A percentile compares a stretch with the other conserved stretches of the same genome.
Conservation (phyloP, 139 green algal species). For the Volvox africanus region DNA sequence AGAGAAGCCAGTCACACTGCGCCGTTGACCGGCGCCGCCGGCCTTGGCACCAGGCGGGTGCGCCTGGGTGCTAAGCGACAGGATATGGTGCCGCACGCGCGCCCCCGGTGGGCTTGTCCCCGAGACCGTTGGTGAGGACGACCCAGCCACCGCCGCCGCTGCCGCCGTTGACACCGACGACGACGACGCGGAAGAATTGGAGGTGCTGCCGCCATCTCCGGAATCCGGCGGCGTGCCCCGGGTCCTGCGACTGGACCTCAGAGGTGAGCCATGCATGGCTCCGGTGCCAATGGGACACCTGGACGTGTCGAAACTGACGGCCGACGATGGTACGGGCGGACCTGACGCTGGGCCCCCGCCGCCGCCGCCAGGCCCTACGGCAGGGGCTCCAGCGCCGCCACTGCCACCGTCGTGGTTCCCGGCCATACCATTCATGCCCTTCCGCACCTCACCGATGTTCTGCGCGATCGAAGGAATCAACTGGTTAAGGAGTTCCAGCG, state of each 20-base stretch:
- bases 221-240: background rate
- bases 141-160: background rate
- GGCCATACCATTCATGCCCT: background rate
- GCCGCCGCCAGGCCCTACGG: background rate
- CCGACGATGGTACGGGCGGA: background rate
- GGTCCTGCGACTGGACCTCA: background rate
- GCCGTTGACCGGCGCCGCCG: background rate
- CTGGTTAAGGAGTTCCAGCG: conserved; percentile 13
- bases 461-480: conserved; percentile 21
- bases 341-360: too few species aligned
- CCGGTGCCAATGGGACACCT: background rate
- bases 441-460: background rate
- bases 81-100: background rate
- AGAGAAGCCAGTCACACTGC: background rate
- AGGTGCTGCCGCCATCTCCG: background rate
- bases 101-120: background rate
- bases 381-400: background rate
- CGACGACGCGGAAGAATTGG: background rate
- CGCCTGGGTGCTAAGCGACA: background rate
- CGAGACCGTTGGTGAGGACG: background rate
- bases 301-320: background rate
- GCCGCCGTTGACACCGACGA: background rate
- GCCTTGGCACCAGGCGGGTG: background rate
- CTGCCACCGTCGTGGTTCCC: background rate
- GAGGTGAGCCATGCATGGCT: conserved; percentile 1